These are phyloP conservation scores for Ruellia speciosa DNA, from an alignment of 305 asterid genomes.

Conservation along the genomic window DNA sequence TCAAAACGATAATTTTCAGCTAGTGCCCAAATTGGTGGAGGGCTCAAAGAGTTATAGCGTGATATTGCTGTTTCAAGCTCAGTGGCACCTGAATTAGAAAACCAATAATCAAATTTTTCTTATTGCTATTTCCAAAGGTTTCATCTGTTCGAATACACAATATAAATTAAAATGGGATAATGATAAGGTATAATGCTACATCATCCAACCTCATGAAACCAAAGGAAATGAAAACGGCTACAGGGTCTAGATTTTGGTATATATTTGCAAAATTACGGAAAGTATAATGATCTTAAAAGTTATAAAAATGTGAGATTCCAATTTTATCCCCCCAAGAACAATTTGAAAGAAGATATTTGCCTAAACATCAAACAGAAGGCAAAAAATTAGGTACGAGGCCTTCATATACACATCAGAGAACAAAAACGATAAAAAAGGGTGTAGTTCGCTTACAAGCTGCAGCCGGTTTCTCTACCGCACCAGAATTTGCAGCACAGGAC, in stretches of 20 bases:
- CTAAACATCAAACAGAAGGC: too few species aligned
- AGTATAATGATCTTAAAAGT: too few species aligned
- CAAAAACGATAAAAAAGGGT: slow-evolving; percentile 12
- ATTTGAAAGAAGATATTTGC: too few species aligned
- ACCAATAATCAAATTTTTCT: slow-evolving; percentile 19
- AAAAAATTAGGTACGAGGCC: background rate
- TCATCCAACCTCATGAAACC: background rate
- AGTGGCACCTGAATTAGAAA: slow-evolving; percentile 38
- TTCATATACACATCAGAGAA: background rate
- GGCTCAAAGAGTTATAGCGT: slow-evolving; percentile 42
- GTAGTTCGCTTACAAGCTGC: slow-evolving; percentile 60
- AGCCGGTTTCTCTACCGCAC: slow-evolving; percentile 85
- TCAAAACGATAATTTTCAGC: slow-evolving; percentile 98
- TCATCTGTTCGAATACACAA: background rate
- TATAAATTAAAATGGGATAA: slow-evolving; percentile 8
- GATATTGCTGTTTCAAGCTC: slow-evolving; percentile 63
- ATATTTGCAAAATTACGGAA: too few species aligned
- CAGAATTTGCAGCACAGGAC: slow-evolving; percentile 30
- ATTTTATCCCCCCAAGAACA: too few species aligned
- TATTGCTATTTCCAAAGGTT: slow-evolving; percentile 5
- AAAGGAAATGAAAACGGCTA: background rate
- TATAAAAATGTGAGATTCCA: too few species aligned
- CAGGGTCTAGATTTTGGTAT: background rate
- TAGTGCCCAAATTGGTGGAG: slow-evolving; percentile 74
- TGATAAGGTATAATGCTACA: background rate